phyloP scores from a whole-genome alignment of 805 yeast genomes.

The Saccharomyces jurei region DNA sequence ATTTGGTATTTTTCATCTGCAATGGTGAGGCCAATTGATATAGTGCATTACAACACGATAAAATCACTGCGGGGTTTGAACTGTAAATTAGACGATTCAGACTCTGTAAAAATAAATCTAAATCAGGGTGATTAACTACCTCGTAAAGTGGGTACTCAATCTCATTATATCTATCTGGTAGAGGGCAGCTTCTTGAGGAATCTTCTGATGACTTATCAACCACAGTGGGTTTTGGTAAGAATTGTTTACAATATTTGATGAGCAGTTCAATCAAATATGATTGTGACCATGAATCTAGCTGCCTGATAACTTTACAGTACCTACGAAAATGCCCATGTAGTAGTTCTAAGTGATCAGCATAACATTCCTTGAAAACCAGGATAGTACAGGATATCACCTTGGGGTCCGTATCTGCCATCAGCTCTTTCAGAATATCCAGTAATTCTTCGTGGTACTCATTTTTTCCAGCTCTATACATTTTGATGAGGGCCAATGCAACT shows the following conservation, averaged over 20 bases:
- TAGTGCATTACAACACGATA: slow-evolving; percentile 52
- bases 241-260: slow-evolving; percentile 56
- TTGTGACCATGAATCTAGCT: slow-evolving; percentile 72
- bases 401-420: slow-evolving; percentile 59
- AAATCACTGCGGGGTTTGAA: slow-evolving; percentile 49
- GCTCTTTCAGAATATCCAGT: slow-evolving; percentile 38
- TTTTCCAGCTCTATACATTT: slow-evolving; percentile 38
- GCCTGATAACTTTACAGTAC: slow-evolving; percentile 39
- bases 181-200: slow-evolving; percentile 18
- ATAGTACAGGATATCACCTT: slow-evolving; percentile 67
- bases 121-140: slow-evolving; percentile 46
- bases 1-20: slow-evolving; percentile 39
- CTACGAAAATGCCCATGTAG: slow-evolving; percentile 66
- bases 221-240: slow-evolving; percentile 47
- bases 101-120: slow-evolving; percentile 44
- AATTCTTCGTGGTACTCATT: slow-evolving; percentile 43
- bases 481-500: slow-evolving; percentile 67
- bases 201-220: slow-evolving; percentile 26
- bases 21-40: slow-evolving; percentile 51
- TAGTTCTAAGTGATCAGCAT: slow-evolving; percentile 50
- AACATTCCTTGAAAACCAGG: slow-evolving; percentile 44
- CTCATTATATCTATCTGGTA: slow-evolving; percentile 39
- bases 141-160: slow-evolving; percentile 36
- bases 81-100: slow-evolving; percentile 42
- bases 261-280: slow-evolving; percentile 50